A percentile compares a stretch with the other conserved stretches of the same genome.
phyloP scores from a whole-genome alignment of 2,329 filamentous ascomycete genomes.

The Albophoma yamanashiensis region DNA sequence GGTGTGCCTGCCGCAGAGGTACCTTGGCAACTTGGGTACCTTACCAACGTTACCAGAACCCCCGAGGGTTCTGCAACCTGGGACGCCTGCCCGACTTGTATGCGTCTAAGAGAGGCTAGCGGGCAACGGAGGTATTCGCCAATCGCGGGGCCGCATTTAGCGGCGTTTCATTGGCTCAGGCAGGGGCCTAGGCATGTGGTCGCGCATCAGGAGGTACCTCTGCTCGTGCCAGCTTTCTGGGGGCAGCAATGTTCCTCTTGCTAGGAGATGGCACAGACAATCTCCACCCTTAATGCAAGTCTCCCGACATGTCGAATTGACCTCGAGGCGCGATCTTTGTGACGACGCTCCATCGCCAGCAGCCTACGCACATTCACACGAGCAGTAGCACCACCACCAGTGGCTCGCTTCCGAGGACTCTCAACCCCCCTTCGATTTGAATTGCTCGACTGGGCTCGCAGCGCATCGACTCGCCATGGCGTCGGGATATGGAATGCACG shows the following conservation, averaged over 20 bases:
- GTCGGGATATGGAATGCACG: slow-evolving; percentile 72
- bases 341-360: not conserved
- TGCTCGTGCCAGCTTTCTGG: not conserved
- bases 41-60: too few species aligned
- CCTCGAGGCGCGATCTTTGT: not conserved
- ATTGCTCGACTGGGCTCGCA: not conserved
- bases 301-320: not conserved
- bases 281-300: not conserved
- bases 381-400: not conserved
- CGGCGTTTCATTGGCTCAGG: not conserved
- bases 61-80: too few species aligned
- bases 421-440: not conserved
- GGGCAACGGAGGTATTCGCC: slow-evolving; percentile 1
- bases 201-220: slow-evolving; percentile 7
- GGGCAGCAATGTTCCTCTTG: not conserved
- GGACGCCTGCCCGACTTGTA: not conserved
- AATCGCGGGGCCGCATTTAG: slow-evolving; percentile 2
- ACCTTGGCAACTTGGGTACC: too few species aligned
- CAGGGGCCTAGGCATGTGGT: not conserved
- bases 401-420: not conserved
- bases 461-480: slow-evolving; percentile 44
- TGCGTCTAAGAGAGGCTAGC: not conserved
- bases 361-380: not conserved
- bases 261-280: not conserved
- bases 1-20: too few species aligned